Conservation (phyloP, 768 basidiomycete genomes). For the Russula earlei region DNA sequence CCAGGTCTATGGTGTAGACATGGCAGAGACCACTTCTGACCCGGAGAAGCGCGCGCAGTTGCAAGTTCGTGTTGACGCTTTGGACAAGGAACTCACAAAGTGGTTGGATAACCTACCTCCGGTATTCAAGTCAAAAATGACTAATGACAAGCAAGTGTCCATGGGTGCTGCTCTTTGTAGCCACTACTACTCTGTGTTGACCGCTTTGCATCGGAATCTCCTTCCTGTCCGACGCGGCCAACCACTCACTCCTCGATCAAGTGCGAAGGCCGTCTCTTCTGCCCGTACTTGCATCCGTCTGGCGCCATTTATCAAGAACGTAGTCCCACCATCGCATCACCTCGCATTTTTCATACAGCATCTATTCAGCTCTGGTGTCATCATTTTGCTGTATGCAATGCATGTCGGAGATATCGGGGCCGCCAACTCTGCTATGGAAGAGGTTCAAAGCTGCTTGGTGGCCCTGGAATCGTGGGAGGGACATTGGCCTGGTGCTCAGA, state of each 20-base stretch:
- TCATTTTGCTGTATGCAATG: conserved; percentile 80
- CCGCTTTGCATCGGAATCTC: conserved; percentile 82
- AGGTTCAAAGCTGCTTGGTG: conserved; percentile 61
- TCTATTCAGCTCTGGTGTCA: conserved; percentile 80
- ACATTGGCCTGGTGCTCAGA: conserved; percentile 79
- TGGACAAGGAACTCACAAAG: conserved; percentile 67
- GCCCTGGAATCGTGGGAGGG: conserved; percentile 78
- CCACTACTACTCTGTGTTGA: conserved; percentile 82
- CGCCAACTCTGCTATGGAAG: conserved; percentile 69
- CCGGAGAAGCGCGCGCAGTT: conserved; percentile 66
- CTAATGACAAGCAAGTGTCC: conserved; percentile 71
- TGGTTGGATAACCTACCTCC: conserved; percentile 78
- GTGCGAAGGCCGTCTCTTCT: conserved; percentile 70
- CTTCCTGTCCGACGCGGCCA: conserved; percentile 71
- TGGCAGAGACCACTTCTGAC: conserved; percentile 56
- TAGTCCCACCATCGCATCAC: conserved; percentile 79
- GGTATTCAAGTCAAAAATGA: conserved; percentile 63
- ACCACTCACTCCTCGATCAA: conserved; percentile 59
- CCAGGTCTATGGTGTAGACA: conserved; percentile 75
- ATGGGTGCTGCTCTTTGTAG: conserved; percentile 83
- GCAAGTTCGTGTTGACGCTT: conserved; percentile 66
- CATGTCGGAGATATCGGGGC: conserved; percentile 60
- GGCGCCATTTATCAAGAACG: conserved; percentile 75
- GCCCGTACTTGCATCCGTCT: conserved; percentile 80
- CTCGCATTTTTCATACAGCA: conserved; percentile 86